phyloP scores from a whole-genome alignment of 306 rosid species.

The Begonia fuchsioides region DNA sequence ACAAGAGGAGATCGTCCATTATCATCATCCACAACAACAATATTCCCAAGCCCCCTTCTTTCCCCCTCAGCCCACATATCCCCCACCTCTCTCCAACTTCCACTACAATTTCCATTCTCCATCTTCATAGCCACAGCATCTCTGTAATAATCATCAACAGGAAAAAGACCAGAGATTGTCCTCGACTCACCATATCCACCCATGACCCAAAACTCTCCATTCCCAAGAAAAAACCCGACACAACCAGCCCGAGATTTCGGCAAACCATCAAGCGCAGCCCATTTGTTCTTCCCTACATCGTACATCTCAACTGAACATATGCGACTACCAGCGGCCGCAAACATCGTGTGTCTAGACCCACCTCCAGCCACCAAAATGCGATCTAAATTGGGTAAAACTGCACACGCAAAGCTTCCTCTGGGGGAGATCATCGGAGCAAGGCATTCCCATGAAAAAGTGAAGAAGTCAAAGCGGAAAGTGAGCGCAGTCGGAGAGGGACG shows the following conservation, averaged over 20 bases:
- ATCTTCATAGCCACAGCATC: constrained; percentile 56
- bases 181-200: constrained; percentile 77
- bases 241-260: constrained; percentile 75
- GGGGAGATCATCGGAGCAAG: constrained; percentile 55
- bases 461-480: constrained; percentile 39
- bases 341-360: constrained; percentile 60
- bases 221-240: constrained; percentile 53
- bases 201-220: constrained; percentile 60
- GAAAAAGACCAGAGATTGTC: constrained; percentile 67
- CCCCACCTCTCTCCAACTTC: constrained; percentile 56
- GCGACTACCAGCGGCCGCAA: constrained; percentile 58
- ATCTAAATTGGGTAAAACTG: constrained; percentile 13
- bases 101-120: constrained; percentile 20
- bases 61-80: constrained; percentile 63
- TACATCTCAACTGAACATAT: constrained; percentile 59
- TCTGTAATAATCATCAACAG: constrained; percentile 59
- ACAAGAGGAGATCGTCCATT: constrained; percentile 22
- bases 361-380: constrained; percentile 73
- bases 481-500: constrained; percentile 53
- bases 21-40: constrained; percentile 41
- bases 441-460: constrained; percentile 32
- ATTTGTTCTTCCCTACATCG: constrained; percentile 38
- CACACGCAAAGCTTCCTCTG: constrained; percentile 84
- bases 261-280: constrained; percentile 56
- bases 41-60: constrained; percentile 45